Evolutionary conservation across 108 stramenopile genomes (phyloP).

Genomic region (Stephanodiscus minutulus): DNA sequence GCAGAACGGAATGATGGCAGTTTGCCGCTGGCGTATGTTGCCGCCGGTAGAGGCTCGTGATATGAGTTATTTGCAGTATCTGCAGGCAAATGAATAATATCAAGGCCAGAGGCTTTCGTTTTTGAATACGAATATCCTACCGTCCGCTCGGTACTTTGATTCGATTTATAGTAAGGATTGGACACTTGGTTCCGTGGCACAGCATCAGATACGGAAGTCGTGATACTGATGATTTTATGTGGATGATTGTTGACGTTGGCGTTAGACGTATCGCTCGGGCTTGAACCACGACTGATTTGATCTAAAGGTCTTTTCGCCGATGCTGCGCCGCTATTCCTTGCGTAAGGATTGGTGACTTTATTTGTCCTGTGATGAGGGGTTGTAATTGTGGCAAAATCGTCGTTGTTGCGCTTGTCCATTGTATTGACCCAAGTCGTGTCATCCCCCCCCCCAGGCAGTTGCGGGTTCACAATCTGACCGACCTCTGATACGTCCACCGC

Average conservation of each 20-base stretch:
- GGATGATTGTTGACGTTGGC: neutral
- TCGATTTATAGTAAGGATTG: slow-evolving; percentile 46
- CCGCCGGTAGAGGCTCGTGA: neutral
- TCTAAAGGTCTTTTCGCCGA: slow-evolving; percentile 21
- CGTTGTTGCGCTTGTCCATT: neutral
- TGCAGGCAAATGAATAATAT: neutral
- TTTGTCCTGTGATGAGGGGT: neutral
- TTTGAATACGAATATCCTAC: slow-evolving; percentile 28
- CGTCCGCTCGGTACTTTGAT: neutral
- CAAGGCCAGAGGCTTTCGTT: neutral
- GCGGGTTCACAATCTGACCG: neutral
- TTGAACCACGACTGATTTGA: slow-evolving; percentile 18
- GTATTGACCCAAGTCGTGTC: neutral
- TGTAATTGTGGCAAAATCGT: neutral
- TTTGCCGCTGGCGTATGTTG: neutral
- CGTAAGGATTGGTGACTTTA: slow-evolving; percentile 24
- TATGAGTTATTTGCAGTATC: neutral
- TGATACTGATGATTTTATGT: neutral
- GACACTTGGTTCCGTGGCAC: slow-evolving; percentile 14
- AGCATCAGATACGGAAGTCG: slow-evolving; percentile 4
- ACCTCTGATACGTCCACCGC: neutral
- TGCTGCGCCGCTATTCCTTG: neutral
- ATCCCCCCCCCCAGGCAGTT: neutral
- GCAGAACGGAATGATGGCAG: slow-evolving; percentile 3
- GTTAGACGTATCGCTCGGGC: neutral